These are phyloP conservation scores for Vigna trinervia DNA, from an alignment of 306 rosid species.

Conservation along the genomic window DNA sequence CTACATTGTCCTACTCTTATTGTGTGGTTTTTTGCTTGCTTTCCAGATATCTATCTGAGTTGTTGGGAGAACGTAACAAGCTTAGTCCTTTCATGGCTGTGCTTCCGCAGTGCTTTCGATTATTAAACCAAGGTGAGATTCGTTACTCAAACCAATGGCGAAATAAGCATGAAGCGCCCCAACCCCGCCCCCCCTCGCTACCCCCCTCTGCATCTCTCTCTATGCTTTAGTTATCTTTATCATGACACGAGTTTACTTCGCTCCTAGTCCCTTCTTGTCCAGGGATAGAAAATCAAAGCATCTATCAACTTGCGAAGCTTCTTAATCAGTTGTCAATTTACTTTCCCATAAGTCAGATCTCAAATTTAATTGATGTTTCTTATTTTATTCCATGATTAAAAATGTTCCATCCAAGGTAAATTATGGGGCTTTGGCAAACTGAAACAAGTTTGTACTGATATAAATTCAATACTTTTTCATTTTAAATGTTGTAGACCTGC, in stretches of 20 bases:
- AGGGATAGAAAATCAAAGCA: not conserved
- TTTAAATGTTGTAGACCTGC: slow-evolving; percentile 20
- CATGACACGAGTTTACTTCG: not conserved
- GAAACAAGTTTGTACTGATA: slow-evolving; percentile 16
- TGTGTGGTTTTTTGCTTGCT: slow-evolving; percentile 15
- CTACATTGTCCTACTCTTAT: slow-evolving; percentile 5
- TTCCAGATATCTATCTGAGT: slow-evolving; percentile 75
- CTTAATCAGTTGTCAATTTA: not conserved
- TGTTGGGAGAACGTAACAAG: slow-evolving; percentile 85
- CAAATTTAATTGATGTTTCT: slow-evolving; percentile 21
- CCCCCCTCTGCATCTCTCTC: not conserved
- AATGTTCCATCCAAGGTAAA: not conserved
- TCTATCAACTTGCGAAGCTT: slow-evolving; percentile 8
- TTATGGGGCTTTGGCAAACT: slow-evolving; percentile 1
- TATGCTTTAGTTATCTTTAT: slow-evolving; percentile 5
- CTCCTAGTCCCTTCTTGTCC: not conserved
- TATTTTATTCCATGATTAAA: slow-evolving; percentile 3
- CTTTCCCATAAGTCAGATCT: slow-evolving; percentile 1
- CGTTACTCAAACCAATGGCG: slow-evolving; percentile 7
- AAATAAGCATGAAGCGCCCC: slow-evolving; percentile 14
- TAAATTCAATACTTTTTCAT: slow-evolving; percentile 5
- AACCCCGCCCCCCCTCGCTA: too few relatives aligned
- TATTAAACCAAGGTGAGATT: slow-evolving; percentile 90
- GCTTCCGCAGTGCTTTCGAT: slow-evolving; percentile 71
- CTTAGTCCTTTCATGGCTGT: slow-evolving; percentile 78